phyloP scores from a whole-genome alignment of 495 filamentous ascomycete genomes.

The Pseudotulostoma volvatum region DNA sequence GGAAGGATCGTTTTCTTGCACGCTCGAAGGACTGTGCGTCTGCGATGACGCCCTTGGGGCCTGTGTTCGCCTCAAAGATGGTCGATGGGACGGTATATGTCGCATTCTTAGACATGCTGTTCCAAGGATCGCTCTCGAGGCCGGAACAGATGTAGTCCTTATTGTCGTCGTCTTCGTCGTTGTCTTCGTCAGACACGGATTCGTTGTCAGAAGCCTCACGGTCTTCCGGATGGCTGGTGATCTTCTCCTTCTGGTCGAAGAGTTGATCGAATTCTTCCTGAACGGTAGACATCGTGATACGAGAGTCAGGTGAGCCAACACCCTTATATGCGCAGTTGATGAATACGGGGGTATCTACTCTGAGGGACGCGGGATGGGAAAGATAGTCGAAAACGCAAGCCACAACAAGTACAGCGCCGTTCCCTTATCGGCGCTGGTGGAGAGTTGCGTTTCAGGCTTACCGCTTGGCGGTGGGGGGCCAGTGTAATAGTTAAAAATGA shows the following conservation, averaged over 20 bases:
- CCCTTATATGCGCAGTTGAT: not conserved
- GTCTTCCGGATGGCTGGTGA: constrained; percentile 44
- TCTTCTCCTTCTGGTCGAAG: constrained; percentile 33
- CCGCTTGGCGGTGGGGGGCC: too few relatives aligned
- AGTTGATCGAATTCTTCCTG: constrained; percentile 77
- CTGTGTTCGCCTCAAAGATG: constrained; percentile 72
- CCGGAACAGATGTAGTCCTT: constrained; percentile 12
- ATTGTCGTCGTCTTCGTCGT: constrained; percentile 10
- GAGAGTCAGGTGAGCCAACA: too few relatives aligned
- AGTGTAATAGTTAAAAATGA: too few relatives aligned
- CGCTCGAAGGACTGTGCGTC: constrained; percentile 84
- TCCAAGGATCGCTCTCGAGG: constrained; percentile 35
- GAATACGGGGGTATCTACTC: not conserved
- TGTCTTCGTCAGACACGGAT: constrained; percentile 11
- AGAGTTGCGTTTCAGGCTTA: too few relatives aligned
- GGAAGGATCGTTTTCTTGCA: constrained; percentile 50
- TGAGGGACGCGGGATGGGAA: not conserved
- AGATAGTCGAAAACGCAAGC: not conserved
- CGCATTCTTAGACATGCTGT: constrained; percentile 19
- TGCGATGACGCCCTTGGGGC: constrained; percentile 95
- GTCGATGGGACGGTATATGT: constrained; percentile 39
- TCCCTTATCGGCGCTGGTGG: too few relatives aligned
- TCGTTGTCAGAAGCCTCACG: constrained; percentile 10
- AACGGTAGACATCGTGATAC: constrained; percentile 47
- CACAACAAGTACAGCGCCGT: too few relatives aligned